A percentile compares a stretch with the other conserved stretches of the same genome.
Conservation (phyloP, 768 basidiomycete species). For the Trametes sanguinea region DNA sequence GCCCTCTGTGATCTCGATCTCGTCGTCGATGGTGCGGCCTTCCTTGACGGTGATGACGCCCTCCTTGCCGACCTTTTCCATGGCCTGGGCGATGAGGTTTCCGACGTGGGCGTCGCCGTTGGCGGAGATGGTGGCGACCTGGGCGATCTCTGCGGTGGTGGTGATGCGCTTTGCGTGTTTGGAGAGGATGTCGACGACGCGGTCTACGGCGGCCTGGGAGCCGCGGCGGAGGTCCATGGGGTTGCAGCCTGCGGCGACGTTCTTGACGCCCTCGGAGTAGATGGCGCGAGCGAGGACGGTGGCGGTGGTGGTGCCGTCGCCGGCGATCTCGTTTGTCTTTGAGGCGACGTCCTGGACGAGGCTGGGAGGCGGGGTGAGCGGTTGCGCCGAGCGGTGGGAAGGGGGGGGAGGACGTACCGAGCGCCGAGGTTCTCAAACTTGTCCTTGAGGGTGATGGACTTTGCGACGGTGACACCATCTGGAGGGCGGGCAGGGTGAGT, state of each 20-base stretch:
- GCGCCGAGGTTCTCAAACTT: slow-evolving; percentile 99
- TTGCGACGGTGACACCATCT: slow-evolving; percentile 99
- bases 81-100: slow-evolving; percentile 93
- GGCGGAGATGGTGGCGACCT: slow-evolving; percentile 94
- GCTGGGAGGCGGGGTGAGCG: slow-evolving; percentile 41
- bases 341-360: slow-evolving; percentile 94
- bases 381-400: not conserved
- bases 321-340: slow-evolving; percentile 96
- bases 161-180: slow-evolving; percentile 91
- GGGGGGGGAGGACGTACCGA: slow-evolving; percentile 58
- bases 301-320: slow-evolving; percentile 97
- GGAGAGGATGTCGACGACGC: slow-evolving; percentile 89
- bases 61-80: slow-evolving; percentile 99
- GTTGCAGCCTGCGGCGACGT: slow-evolving; percentile 98
- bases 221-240: slow-evolving; percentile 99
- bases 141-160: slow-evolving; percentile 96
- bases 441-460: slow-evolving; percentile 91
- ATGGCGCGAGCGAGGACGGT: slow-evolving; percentile 97
- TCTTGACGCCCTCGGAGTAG: slow-evolving; percentile 98
- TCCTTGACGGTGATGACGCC: slow-evolving; percentile 99
- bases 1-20: slow-evolving; percentile 99
- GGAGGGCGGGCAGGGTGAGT: not conserved
- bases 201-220: slow-evolving; percentile 92
- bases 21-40: slow-evolving; percentile 96
- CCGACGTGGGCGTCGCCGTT: slow-evolving; percentile 87